These are phyloP conservation scores for Solanum etuberosum DNA, from an alignment of 257 asterid species.

Conservation along the genomic window DNA sequence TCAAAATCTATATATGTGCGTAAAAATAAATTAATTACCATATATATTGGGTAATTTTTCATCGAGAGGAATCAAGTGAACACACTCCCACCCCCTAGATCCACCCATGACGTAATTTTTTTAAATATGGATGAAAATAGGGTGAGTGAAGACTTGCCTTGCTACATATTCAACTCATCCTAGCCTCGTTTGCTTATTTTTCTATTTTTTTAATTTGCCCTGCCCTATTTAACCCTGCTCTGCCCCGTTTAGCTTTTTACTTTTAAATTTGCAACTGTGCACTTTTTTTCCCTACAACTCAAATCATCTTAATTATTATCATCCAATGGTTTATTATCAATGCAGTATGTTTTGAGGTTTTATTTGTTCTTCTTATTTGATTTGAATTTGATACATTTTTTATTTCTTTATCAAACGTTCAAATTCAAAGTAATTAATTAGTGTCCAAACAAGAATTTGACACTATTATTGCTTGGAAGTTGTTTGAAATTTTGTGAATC, in stretches of 20 bases:
- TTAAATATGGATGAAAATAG: neutral
- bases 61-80: neutral
- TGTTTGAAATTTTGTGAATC: neutral
- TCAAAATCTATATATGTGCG: too few relatives aligned
- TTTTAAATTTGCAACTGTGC: neutral
- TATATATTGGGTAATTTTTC: too few relatives aligned
- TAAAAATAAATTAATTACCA: neutral
- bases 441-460: neutral
- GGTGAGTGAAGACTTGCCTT: neutral
- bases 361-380: neutral
- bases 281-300: neutral
- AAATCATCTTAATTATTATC: neutral
- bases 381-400: neutral
- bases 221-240: neutral
- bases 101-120: neutral
- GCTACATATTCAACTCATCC: too few relatives aligned
- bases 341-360: neutral
- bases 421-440: neutral
- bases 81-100: neutral
- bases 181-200: neutral
- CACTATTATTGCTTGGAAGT: neutral
- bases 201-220: neutral
- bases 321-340: too few relatives aligned
- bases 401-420: too few relatives aligned
- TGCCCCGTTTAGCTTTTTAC: neutral